Base-by-base conservation (phyloP, 2,329 filamentous ascomycete genomes). In the Aotearoamyces nothofagi region DNA sequence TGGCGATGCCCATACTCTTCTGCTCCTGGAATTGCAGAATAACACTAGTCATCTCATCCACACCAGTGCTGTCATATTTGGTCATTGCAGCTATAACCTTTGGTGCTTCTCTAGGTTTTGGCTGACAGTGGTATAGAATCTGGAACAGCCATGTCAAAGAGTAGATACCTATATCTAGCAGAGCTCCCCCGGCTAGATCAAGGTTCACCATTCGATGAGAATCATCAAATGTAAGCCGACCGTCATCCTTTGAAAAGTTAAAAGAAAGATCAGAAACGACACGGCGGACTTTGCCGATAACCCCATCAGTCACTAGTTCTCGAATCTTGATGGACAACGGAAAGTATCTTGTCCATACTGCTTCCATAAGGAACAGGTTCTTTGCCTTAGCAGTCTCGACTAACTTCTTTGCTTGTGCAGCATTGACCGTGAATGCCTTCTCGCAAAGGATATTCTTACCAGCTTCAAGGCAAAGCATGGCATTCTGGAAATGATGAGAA, bases 401-500 rank as follows among this genome's bases (percentile, higher is more conserved):
- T 11, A 80, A 52, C 28, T 63, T 62, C 45, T 65, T 65, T 4
- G 69, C 53, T 44, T 80, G 75, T 15, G 60, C 59, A 1, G 73
- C 73, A 44, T 79, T 80, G 26, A 76, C 70, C 0, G 75, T 79
- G 40, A 81, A 73, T 0, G 75, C 64, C 51, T 81, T 81, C 51
- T 80, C 76, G 47, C 74, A 79, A 3, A 80, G 58, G 10, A 80
- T 72, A 39, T 76, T 58, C 52, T 80, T 80, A 19, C 72, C 71
- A 2, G 70, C 69, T 31, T 71, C 61, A 13, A 81, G 56, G 23
- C 62, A 66, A 4, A 79, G 60, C 58, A 72, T 69, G 14, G 63
- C 62, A 46, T 80, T 76, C 44, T 78, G 73, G 51, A 74, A 80
- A 53, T 80, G 76, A 45, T 80, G 76, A 14, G 70, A 77, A 51